Evolutionary conservation across 2,329 filamentous ascomycete species (phyloP), one percentile per base, ranked within the genome.

Genomic region (Berkeleyomyces rouxiae): DNA sequence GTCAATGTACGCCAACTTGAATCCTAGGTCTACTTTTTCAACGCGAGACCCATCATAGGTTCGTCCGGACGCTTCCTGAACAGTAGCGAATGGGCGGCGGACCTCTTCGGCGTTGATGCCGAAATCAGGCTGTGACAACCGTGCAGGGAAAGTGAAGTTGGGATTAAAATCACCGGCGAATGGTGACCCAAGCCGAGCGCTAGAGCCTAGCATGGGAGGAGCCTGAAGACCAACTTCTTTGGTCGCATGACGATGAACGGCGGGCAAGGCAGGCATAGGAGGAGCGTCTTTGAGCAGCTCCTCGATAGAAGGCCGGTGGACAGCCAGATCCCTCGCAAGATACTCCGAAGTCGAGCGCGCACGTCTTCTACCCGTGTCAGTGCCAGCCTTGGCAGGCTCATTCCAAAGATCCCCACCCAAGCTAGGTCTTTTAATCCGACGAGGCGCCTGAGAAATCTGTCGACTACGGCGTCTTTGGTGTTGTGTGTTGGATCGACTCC

Each of bases 61-160:
- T 9, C 36, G 36, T 6, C 37, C 23, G 9, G 39, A 31, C 7
- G 36, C 42, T 31, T 47, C 53, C 13, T 64, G 51, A 43, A 83
- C 73, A 0, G 82, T 85, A 9, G 81, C 78, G 69, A 82, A 84
- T 1, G 79, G 79, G 37, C 78, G 75, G 3, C 76, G 74, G 63
- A 77, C 71, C 55, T 62, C 63, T 4, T 55, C 43, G 61, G 74
- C 70, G 23, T 74, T 73, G 59, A 76, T 67, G 58, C 78, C 76
- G 42, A 81, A 72, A 55, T 55, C 42, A 2, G 76, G 74, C 66
- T 78, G 77, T 40, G 76, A 77, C 39, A 79, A 70, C 47, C 82
- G 77, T 64, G 79, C 81, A n/a, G 83, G 82, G 66, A 84, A 82
- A 55, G 82, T 84, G 68, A 82, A 77, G 70, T 79, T 82, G 10